A percentile compares a stretch with the other conserved stretches of the same genome.
Conservation (phyloP, 805 yeast species). For the Candida pseudofarinosa region DNA sequence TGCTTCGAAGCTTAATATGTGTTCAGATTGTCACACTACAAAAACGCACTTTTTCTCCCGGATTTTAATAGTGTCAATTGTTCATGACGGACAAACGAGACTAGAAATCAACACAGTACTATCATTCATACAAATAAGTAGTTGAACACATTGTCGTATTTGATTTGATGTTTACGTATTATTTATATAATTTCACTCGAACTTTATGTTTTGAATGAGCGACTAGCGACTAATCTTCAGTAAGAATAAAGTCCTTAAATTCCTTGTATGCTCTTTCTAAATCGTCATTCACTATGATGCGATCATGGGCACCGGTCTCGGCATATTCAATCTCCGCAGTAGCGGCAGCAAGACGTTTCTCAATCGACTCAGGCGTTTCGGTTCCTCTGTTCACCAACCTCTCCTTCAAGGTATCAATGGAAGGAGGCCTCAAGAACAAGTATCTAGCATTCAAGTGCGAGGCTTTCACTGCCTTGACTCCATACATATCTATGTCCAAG, state of each 20-base stretch:
- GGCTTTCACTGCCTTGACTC: constrained; percentile 86
- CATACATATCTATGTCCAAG: constrained; percentile 98
- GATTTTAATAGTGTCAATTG: too few relatives aligned
- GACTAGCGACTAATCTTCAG: constrained; percentile 17
- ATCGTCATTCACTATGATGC: constrained; percentile 84
- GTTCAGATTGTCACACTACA: too few relatives aligned
- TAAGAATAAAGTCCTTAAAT: constrained; percentile 71
- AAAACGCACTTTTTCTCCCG: too few relatives aligned
- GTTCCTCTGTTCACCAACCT: constrained; percentile 91
- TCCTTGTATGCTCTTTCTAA: constrained; percentile 83
- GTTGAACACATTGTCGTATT: too few relatives aligned
- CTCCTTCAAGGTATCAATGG: constrained; percentile 67
- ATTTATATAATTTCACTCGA: too few relatives aligned
- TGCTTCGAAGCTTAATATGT: too few relatives aligned
- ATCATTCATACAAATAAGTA: too few relatives aligned
- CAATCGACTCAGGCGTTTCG: constrained; percentile 80
- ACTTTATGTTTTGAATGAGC: too few relatives aligned
- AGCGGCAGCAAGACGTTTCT: constrained; percentile 85
- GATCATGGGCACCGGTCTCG: constrained; percentile 88
- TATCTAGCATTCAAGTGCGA: constrained; percentile 80
- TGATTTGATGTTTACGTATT: too few relatives aligned
- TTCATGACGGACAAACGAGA: too few relatives aligned
- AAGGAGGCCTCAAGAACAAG: constrained; percentile 90
- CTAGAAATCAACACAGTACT: too few relatives aligned
- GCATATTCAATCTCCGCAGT: constrained; percentile 85